Evolutionary conservation across 2,329 filamentous ascomycete species (phyloP).

Genomic region (Myriosclerotinia duriaeana): DNA sequence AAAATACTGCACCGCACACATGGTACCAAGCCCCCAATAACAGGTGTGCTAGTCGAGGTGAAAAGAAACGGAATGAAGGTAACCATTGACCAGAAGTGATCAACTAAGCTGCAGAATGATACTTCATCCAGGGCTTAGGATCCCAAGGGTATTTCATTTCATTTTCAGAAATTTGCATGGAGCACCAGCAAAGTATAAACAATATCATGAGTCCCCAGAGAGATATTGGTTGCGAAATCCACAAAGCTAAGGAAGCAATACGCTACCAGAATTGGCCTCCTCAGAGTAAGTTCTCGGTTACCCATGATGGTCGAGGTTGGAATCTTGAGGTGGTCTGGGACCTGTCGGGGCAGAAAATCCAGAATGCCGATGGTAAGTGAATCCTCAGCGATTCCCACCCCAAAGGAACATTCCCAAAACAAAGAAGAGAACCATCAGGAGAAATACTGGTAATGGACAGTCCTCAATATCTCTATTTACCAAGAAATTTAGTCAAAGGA

Average conservation of each 20-base stretch:
- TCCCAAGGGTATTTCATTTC: neutral
- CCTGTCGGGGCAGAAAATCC: neutral
- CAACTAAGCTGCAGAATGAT: neutral
- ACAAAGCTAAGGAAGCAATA: neutral
- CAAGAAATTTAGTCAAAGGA: neutral
- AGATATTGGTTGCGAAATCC: neutral
- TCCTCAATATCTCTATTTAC: neutral
- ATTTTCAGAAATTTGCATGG: neutral
- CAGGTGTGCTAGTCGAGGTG: neutral
- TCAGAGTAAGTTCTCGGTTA: neutral
- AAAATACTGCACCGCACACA: neutral
- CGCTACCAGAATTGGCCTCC: neutral
- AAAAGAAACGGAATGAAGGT: neutral
- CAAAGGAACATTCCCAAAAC: neutral
- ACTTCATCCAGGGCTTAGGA: neutral
- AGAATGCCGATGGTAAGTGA: constrained; percentile 4
- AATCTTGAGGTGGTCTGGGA: neutral
- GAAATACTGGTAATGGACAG: neutral
- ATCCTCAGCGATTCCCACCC: neutral
- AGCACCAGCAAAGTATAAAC: too few relatives aligned
- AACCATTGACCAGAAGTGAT: neutral
- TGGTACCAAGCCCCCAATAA: neutral
- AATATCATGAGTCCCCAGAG: neutral
- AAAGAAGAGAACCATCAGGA: neutral
- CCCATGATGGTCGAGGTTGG: neutral